A percentile compares a stretch with the other conserved stretches of the same genome.
Evolutionary conservation across 106 monocot genomes (phyloP).

Genomic region (Dendrobium huoshanense): DNA sequence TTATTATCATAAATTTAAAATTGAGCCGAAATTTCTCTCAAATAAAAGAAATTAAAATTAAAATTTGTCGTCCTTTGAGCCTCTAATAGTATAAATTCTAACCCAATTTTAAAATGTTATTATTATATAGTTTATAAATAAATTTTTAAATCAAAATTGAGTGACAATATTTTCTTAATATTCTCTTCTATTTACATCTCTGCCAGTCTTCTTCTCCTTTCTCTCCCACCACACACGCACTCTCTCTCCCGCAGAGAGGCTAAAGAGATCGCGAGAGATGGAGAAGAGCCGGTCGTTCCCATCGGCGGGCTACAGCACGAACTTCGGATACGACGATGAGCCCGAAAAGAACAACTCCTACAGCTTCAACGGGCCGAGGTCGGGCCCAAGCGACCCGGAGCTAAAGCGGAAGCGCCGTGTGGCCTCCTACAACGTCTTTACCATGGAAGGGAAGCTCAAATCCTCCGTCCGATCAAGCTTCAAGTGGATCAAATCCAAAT

Average conservation of each 20-base stretch:
- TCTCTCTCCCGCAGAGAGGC: neutral
- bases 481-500: conserved; percentile 65
- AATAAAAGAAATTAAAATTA: no score
- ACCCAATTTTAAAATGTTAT: no score
- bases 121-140: no score
- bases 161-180: no score
- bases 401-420: conserved; percentile 46
- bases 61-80: no score
- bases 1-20: no score
- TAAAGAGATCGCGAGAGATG: conserved; percentile 12
- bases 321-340: conserved; percentile 27
- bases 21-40: no score
- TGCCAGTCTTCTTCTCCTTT: neutral
- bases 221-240: neutral
- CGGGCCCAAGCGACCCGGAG: conserved; percentile 27
- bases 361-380: conserved; percentile 54
- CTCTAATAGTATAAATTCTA: no score
- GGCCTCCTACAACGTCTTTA: conserved; percentile 42
- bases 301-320: conserved; percentile 16
- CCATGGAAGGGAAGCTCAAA: conserved; percentile 49
- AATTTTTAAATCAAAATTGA: no score
- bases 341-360: conserved; percentile 16
- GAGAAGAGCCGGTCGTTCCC: conserved; percentile 50
- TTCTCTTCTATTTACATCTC: neutral
- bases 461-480: conserved; percentile 35